Evolutionary conservation across 345 rosid genomes (phyloP).

Genomic region (Bretschneidera sinensis): DNA sequence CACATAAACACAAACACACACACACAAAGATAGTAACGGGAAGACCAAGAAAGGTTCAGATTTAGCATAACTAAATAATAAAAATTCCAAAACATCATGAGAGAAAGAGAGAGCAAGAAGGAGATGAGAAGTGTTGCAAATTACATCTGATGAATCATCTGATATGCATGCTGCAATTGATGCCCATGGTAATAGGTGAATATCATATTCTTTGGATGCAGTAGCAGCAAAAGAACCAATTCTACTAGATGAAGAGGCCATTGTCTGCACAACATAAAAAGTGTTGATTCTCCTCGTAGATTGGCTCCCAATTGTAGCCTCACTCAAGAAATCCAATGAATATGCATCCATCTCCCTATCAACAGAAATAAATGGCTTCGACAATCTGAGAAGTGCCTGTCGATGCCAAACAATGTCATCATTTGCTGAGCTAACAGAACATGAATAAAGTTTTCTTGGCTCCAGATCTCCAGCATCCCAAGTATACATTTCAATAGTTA

Average conservation of each 20-base stretch:
- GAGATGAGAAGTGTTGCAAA: slow-evolving; percentile 9
- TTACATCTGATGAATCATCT: slow-evolving; percentile 56
- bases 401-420: slow-evolving; percentile 65
- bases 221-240: slow-evolving; percentile 74
- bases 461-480: slow-evolving; percentile 67
- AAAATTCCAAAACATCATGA: neutral
- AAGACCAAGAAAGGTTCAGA: neutral
- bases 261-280: slow-evolving; percentile 73
- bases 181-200: slow-evolving; percentile 91
- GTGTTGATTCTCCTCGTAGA: slow-evolving; percentile 51
- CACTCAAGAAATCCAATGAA: slow-evolving; percentile 64
- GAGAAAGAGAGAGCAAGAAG: slow-evolving; percentile 10
- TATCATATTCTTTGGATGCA: slow-evolving; percentile 87
- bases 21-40: too few species aligned
- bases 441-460: slow-evolving; percentile 68
- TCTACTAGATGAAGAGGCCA: slow-evolving; percentile 75
- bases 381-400: slow-evolving; percentile 62
- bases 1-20: neutral
- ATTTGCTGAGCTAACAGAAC: slow-evolving; percentile 43
- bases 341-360: slow-evolving; percentile 63
- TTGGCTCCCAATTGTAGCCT: slow-evolving; percentile 37
- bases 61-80: too few species aligned
- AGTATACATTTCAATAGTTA: slow-evolving; percentile 68
- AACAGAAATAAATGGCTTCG: slow-evolving; percentile 38
- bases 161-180: slow-evolving; percentile 91